phyloP scores from a whole-genome alignment of 106 monocot species.

The Phalaenopsis equestris region DNA sequence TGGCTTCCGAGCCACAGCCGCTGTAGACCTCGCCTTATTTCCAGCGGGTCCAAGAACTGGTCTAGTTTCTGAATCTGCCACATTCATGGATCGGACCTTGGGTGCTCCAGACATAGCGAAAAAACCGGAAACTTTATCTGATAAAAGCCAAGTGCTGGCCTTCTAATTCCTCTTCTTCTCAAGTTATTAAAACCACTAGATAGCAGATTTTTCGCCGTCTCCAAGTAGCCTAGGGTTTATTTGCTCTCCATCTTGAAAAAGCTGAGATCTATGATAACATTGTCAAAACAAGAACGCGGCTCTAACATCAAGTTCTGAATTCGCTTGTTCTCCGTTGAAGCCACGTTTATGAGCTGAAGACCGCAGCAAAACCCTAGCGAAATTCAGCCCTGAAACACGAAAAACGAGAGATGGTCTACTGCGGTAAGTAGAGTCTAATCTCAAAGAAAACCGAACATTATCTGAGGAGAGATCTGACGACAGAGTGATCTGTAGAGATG shows the following conservation, averaged over 20 bases:
- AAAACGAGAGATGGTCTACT: not conserved
- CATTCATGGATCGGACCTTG: conserved; percentile 44
- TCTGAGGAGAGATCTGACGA: not conserved
- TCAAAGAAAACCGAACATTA: not conserved
- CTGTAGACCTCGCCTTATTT: conserved; percentile 32
- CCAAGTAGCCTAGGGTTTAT: not conserved
- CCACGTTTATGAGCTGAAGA: not conserved
- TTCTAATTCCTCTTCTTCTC: not conserved
- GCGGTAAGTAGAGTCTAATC: conserved; percentile 11
- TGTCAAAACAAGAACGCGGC: not conserved
- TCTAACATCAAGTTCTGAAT: not conserved
- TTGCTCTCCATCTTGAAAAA: not conserved
- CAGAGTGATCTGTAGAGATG: not conserved
- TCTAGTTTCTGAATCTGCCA: conserved; percentile 31
- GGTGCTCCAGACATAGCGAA: conserved; percentile 48
- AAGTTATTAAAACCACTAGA: not conserved
- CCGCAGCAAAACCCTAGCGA: conserved; percentile 8
- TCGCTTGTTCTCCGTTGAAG: not conserved
- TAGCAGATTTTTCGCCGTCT: not conserved
- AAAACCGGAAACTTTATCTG: no score
- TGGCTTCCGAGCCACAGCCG: conserved; percentile 15
- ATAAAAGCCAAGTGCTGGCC: not conserved
- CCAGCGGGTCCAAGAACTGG: conserved; percentile 57
- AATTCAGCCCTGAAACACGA: not conserved
- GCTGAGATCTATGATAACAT: conserved; percentile 9